Base-by-base conservation (phyloP, 768 basidiomycete species). In the Lactifluus volemus region DNA sequence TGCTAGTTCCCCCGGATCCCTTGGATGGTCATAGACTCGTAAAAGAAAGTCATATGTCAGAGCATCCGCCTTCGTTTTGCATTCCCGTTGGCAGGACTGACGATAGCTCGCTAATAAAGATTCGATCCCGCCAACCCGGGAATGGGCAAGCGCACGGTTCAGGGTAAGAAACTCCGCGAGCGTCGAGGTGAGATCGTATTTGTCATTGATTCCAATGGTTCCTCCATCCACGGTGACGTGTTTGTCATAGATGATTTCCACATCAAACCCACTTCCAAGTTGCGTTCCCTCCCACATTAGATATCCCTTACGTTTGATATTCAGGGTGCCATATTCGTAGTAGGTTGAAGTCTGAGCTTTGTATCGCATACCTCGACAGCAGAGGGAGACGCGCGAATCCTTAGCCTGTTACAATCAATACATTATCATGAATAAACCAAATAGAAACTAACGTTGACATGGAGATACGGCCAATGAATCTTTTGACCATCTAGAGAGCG, bases 261-360 rank as follows among this genome's bases (percentile, higher is more conserved):
- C 74, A 32, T 79, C 72, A 67, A 92, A 89, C 11, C 89, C 88
- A 66, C 84, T 88, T 5, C 84, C 87, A 6, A 87, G 71, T 49
- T 84, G 75, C 10, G 83, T 32, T 25, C 77, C 78, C 49, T 78
- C 71, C 82, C 81, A 83, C 11, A 68, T 52, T 7, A 84, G 67
- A 59, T 79, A 71, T 0, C 85, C 86, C 9, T 70, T 78, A 36
- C 78, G 81, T 63, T 78, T 78, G 66, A 87, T 79, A 8, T 68
- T 71, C 53, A 88, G 72, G 4, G 76, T 71, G 58, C 81, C 79
- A 32, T 74, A 74, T 29, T 76, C 73, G 69, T 78, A 85, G 52
- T 73, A 71, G 1, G 73, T 70, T 0, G 81, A 73, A 9, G 74
- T 75, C n/a, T 78, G 75, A 0, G 84, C 84, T 10, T 70, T 73